phyloP scores from a whole-genome alignment of 1,284 basidiomycete species.

The Sanghuangporus weigelae region DNA sequence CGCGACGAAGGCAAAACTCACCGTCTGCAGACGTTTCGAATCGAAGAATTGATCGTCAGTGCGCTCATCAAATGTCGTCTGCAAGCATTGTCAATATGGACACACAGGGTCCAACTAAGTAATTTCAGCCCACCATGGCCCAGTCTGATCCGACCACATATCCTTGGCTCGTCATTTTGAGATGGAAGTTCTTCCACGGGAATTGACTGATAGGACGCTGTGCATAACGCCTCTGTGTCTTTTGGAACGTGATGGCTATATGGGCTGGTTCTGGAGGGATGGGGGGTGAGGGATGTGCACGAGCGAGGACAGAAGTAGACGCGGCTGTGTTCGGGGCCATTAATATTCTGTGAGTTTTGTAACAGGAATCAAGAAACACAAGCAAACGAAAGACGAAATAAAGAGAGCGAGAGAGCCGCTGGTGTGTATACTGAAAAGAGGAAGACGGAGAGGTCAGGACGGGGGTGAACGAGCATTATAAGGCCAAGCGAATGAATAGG shows the following conservation, averaged over 20 bases:
- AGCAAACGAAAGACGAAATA: neutral
- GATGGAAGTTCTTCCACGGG: neutral
- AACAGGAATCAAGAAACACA: neutral
- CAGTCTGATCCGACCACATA: neutral
- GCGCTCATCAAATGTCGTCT: neutral
- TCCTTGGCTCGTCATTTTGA: neutral
- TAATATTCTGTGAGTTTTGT: neutral
- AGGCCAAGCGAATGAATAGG: neutral
- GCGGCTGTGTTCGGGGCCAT: neutral
- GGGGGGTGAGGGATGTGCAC: neutral
- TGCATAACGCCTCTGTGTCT: neutral
- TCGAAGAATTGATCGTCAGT: constrained; percentile 2
- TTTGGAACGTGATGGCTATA: neutral
- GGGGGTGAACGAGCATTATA: neutral
- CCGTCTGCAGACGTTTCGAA: constrained; percentile 1
- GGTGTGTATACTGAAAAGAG: neutral
- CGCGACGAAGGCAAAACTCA: neutral
- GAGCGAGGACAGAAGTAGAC: neutral
- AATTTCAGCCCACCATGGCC: neutral
- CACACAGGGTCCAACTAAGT: neutral
- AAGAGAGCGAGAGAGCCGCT: neutral
- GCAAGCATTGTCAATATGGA: neutral
- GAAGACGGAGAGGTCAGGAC: neutral
- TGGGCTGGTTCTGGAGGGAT: neutral
- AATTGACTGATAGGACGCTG: neutral